phyloP scores from a whole-genome alignment of 2,329 filamentous ascomycete species.

The Ascochyta lentis region DNA sequence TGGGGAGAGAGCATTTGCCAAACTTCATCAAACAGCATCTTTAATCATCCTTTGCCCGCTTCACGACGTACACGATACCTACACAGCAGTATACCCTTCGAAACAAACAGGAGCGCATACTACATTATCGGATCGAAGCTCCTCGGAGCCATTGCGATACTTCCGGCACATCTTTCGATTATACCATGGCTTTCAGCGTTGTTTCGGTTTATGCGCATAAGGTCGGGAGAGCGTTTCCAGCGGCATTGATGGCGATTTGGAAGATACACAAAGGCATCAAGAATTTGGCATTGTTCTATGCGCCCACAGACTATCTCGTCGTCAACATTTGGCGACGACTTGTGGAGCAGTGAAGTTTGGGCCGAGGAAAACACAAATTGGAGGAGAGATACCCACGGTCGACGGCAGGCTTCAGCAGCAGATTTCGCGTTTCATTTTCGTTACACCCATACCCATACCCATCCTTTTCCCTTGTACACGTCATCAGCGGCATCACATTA shows the following conservation, averaged over 20 bases:
- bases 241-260: slow-evolving; percentile 15
- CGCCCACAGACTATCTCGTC: not conserved
- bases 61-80: slow-evolving; percentile 18
- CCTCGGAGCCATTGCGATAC: slow-evolving; percentile 15
- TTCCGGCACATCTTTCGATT: slow-evolving; percentile 13
- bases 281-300: not conserved
- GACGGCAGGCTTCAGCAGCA: slow-evolving; percentile 14
- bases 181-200: slow-evolving; percentile 18
- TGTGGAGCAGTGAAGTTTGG: not conserved
- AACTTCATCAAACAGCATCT: slow-evolving; percentile 9
- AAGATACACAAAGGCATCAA: slow-evolving; percentile 6
- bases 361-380: slow-evolving; percentile 8
- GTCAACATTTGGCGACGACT: not conserved
- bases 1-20: slow-evolving; percentile 8
- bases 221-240: not conserved
- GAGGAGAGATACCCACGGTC: slow-evolving; percentile 9
- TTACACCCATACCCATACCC: slow-evolving; percentile 11
- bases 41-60: slow-evolving; percentile 16
- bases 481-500: slow-evolving; percentile 11
- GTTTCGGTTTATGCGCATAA: slow-evolving; percentile 9
- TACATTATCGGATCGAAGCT: slow-evolving; percentile 14
- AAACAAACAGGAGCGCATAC: slow-evolving; percentile 12
- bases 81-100: slow-evolving; percentile 14
- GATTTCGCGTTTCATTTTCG: slow-evolving; percentile 12
- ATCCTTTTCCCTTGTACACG: not conserved